Conservation (phyloP, 1,284 basidiomycete species). For the Inonotus hispidus region DNA sequence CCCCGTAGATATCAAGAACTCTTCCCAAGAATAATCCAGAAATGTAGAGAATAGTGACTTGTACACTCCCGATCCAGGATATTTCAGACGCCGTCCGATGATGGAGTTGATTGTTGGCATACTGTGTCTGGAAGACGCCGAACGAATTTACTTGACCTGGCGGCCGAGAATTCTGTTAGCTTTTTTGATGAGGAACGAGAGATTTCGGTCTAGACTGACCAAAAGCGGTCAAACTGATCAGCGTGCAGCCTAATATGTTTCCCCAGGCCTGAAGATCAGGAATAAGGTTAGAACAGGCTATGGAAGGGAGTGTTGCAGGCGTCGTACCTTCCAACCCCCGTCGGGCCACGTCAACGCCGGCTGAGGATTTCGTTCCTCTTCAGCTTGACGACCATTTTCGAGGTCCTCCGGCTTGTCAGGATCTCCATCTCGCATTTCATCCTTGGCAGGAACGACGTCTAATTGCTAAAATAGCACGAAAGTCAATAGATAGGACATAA, state of each 20-base stretch:
- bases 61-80: constrained; percentile 20
- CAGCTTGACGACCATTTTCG: background rate
- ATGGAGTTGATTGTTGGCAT: constrained; percentile 16
- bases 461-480: background rate
- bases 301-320: too few species aligned
- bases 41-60: constrained; percentile 18
- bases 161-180: background rate
- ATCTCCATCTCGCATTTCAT: background rate
- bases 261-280: constrained; percentile 13
- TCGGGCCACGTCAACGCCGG: constrained; percentile 19
- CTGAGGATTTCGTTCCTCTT: background rate
- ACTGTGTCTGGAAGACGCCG: constrained; percentile 19
- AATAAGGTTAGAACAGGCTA: too few species aligned
- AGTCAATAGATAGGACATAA: background rate
- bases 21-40: constrained; percentile 17
- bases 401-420: background rate
- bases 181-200: background rate
- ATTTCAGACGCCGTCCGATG: constrained; percentile 18
- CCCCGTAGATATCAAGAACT: constrained; percentile 18
- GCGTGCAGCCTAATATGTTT: constrained; percentile 17
- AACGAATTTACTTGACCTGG: constrained; percentile 20
- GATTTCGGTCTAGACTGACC: constrained; percentile 8
- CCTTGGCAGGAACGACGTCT: background rate
- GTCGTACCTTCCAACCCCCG: constrained; percentile 12
- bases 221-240: constrained; percentile 19